These are phyloP conservation scores for Triticum aestivum DNA, from an alignment of 176 grass and related monocot species.

Conservation along the genomic window IWGSC_CS_RefSeq_v2.1 NC_057807.1:213356452-213356951, in stretches of 20 bases:
- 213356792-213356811: background rate
- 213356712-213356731: background rate
- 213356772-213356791: background rate
- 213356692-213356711: background rate
- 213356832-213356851: background rate
- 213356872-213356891: too few species aligned
- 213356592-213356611: background rate
- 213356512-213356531: background rate
- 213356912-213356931: too few species aligned
- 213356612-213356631: background rate
- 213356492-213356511: background rate
- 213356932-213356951: too few species aligned
- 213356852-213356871: too few species aligned
- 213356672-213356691: background rate
- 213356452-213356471: conserved; percentile 8
- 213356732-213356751: background rate
- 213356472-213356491: background rate
- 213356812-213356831: background rate
- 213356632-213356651: background rate
- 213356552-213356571: background rate
- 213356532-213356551: background rate
- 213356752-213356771: conserved; percentile 3
- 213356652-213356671: conserved; percentile 4
- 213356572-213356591: background rate
- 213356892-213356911: too few species aligned